Percentiles rank a stretch among this genome's conserved stretches.
These are phyloP conservation scores for Martensiomyces pterosporus DNA, from an alignment of 192 early-diverging fungal genomes.

Conservation along the genomic window DNA sequence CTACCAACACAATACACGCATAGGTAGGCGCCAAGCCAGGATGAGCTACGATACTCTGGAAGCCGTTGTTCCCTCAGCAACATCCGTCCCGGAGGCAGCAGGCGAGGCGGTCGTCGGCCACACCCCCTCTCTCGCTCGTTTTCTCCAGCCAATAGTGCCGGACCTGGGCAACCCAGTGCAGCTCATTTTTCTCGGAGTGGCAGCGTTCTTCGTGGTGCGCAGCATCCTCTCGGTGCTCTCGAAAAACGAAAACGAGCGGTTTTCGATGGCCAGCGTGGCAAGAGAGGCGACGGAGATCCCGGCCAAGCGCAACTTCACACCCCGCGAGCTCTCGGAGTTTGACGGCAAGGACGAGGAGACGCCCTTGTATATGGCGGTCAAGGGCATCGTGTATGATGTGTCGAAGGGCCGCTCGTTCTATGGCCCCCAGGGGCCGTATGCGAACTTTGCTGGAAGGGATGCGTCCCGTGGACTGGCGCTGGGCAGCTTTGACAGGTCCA, in stretches of 20 bases:
- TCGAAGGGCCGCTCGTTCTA: constrained; percentile 78
- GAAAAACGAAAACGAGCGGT: constrained; percentile 11
- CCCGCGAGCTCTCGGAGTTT: constrained; percentile 66
- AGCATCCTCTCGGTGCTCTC: constrained; percentile 9
- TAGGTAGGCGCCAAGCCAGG: too few relatives aligned
- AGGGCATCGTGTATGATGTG: constrained; percentile 88
- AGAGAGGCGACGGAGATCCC: constrained; percentile 8
- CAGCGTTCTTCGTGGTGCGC: constrained; percentile 30
- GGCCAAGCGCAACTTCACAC: constrained; percentile 66
- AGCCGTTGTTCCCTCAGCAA: too few relatives aligned
- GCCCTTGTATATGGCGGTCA: constrained; percentile 77
- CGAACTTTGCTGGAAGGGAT: constrained; percentile 95
- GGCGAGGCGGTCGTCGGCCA: not conserved
- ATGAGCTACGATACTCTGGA: too few relatives aligned
- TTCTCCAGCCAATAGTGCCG: constrained; percentile 14
- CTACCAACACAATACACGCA: too few relatives aligned
- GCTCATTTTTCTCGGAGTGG: constrained; percentile 13
- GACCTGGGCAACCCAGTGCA: constrained; percentile 20
- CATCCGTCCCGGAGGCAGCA: constrained; percentile 2
- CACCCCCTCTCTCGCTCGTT: not conserved
- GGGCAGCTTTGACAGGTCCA: constrained; percentile 73
- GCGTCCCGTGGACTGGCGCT: constrained; percentile 90
- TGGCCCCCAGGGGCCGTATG: constrained; percentile 88
- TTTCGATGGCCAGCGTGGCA: constrained; percentile 30
- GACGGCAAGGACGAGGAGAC: constrained; percentile 60